phyloP scores from a whole-genome alignment of 495 filamentous ascomycete genomes.

The Xylaria cubensis region DNA sequence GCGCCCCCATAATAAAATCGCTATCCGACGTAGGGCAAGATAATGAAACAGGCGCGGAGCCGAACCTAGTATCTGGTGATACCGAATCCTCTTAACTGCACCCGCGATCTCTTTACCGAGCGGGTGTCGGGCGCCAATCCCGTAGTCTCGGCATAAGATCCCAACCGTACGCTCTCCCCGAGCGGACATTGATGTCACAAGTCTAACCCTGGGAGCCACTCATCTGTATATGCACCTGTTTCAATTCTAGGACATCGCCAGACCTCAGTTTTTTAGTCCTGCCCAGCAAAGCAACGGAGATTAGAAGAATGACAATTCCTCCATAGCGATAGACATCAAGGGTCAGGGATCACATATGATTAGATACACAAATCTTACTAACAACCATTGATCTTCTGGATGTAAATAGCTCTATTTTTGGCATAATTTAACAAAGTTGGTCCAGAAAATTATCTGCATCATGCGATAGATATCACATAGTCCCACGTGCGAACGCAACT shows the following conservation, averaged over 20 bases:
- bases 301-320: neutral
- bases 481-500: slow-evolving; percentile 16
- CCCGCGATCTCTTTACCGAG: neutral
- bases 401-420: slow-evolving; percentile 20
- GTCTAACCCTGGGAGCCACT: neutral
- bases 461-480: slow-evolving; percentile 26
- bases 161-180: neutral
- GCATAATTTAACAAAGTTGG: slow-evolving; percentile 27
- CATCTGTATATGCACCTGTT: neutral
- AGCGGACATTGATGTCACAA: neutral
- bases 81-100: slow-evolving; percentile 10
- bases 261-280: neutral
- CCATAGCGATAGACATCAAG: neutral
- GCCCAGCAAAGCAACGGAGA: neutral
- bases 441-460: slow-evolving; percentile 27
- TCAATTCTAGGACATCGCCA: neutral
- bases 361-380: neutral
- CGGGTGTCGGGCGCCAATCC: neutral
- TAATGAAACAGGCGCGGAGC: neutral
- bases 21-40: neutral
- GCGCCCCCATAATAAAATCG: too few relatives aligned
- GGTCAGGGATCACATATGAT: neutral
- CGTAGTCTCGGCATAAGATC: neutral
- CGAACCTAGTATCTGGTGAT: neutral
- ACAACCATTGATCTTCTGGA: neutral